Percentiles rank a stretch among this genome's conserved stretches.
Evolutionary conservation across 1,139 yeast species (phyloP).

Genomic region (Suhomyces chickasaworum): DNA sequence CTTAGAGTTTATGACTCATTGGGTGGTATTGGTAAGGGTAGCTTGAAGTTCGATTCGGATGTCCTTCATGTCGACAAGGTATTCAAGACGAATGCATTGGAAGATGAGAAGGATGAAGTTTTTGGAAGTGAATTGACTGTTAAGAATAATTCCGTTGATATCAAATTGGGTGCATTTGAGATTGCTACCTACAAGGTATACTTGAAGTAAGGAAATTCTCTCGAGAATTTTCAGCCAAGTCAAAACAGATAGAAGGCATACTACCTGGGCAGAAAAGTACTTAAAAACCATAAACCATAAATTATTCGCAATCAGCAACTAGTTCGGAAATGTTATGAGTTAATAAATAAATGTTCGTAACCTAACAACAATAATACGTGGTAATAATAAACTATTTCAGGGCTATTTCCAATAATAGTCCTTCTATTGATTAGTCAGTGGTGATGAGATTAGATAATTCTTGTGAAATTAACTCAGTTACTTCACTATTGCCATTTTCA

Average conservation of each 20-base stretch:
- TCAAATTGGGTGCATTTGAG: constrained; percentile 74
- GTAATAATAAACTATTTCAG: no score
- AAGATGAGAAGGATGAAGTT: constrained; percentile 46
- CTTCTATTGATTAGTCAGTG: neutral
- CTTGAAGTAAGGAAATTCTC: constrained; percentile 25
- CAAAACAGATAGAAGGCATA: no score
- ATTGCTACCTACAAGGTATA: constrained; percentile 64
- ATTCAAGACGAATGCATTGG: constrained; percentile 67
- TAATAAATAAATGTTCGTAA: neutral
- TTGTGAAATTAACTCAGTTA: neutral
- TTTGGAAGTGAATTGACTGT: constrained; percentile 26
- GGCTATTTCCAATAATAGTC: no score
- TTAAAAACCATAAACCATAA: neutral
- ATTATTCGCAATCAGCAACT: neutral
- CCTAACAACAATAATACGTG: neutral
- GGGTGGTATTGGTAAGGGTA: constrained; percentile 71
- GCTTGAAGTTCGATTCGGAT: constrained; percentile 39
- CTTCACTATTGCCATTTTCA: no score
- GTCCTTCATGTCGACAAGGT: constrained; percentile 49
- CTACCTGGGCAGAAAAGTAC: neutral
- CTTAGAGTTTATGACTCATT: constrained; percentile 81
- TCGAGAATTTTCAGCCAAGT: no score
- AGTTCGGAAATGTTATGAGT: neutral
- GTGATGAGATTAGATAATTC: neutral
- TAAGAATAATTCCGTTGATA: constrained; percentile 32